phyloP scores from a whole-genome alignment of 495 filamentous ascomycete species.

The Physcia stellaris region DNA sequence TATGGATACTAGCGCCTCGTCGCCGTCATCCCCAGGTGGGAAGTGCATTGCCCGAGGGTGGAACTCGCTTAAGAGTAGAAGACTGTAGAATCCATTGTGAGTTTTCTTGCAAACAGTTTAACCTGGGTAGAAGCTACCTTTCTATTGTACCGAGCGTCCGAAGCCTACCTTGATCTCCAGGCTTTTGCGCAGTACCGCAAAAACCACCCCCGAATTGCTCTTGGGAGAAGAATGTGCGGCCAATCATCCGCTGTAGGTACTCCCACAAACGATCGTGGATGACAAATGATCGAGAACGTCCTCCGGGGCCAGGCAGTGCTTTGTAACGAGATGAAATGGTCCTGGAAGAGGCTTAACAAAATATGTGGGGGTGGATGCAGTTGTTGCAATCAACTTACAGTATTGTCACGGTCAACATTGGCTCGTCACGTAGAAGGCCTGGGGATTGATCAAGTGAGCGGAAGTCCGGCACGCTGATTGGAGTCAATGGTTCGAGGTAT shows the following conservation, averaged over 20 bases:
- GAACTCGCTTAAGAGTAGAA: conserved; percentile 93
- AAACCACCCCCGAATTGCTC: conserved; percentile 86
- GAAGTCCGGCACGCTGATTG: conserved; percentile 77
- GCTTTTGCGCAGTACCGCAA: conserved; percentile 50
- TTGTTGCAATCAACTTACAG: too few species aligned
- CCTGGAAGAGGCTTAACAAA: too few species aligned
- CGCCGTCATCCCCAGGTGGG: conserved; percentile 71
- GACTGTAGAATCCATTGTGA: conserved; percentile 16
- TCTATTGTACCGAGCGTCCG: conserved; percentile 88
- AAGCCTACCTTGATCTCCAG: conserved; percentile 54
- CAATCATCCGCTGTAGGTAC: conserved; percentile 85
- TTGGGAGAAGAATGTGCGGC: conserved; percentile 87
- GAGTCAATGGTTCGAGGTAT: conserved; percentile 78
- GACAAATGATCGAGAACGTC: conserved; percentile 68
- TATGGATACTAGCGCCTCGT: conserved; percentile 36
- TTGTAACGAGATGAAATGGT: conserved; percentile 82
- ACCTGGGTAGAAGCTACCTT: too few species aligned
- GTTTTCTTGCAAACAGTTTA: too few species aligned
- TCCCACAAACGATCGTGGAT: conserved; percentile 96
- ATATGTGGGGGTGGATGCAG: too few species aligned
- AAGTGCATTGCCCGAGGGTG: conserved; percentile 92
- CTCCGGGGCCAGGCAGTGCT: conserved; percentile 64
- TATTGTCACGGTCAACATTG: conserved; percentile 78
- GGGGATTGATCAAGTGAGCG: conserved; percentile 58
- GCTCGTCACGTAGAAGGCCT: conserved; percentile 73